Evolutionary conservation across 176 grass and related monocot species (phyloP).

Genomic region (Pontederia paniculata): DNA sequence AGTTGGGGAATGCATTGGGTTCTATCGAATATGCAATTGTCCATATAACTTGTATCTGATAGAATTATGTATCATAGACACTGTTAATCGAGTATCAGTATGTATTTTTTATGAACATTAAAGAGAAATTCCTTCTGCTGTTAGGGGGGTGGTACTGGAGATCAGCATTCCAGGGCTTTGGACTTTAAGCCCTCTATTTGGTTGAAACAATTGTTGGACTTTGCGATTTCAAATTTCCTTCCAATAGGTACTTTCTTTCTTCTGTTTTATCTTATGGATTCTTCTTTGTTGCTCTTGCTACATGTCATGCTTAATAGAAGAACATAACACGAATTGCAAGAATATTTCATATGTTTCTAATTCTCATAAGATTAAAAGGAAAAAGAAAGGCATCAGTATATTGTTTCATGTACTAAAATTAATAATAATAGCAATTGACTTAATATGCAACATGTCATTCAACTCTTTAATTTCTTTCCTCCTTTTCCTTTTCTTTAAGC

Average conservation of each 20-base stretch:
- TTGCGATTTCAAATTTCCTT: conserved; percentile 70
- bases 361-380: too few relatives aligned
- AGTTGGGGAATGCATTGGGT: too few relatives aligned
- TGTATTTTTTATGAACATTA: too few relatives aligned
- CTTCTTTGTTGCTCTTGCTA: too few relatives aligned
- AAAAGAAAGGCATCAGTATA: too few relatives aligned
- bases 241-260: conserved; percentile 42
- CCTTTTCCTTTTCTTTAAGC: conserved; percentile 34
- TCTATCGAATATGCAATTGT: too few relatives aligned
- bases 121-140: background rate
- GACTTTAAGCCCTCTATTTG: conserved; percentile 14
- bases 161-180: conserved; percentile 21
- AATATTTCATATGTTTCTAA: too few relatives aligned
- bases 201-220: conserved; percentile 25
- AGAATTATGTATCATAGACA: too few relatives aligned
- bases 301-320: too few relatives aligned
- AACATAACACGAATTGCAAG: too few relatives aligned
- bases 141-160: conserved; percentile 35
- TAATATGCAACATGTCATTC: background rate
- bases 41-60: too few relatives aligned
- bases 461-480: conserved; percentile 6
- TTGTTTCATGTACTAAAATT: background rate
- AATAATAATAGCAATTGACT: background rate
- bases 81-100: too few relatives aligned
- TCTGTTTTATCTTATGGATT: background rate